Evolutionary conservation across 2,329 filamentous ascomycete genomes (phyloP).

Genomic region (Fusarium denticulatum): DNA sequence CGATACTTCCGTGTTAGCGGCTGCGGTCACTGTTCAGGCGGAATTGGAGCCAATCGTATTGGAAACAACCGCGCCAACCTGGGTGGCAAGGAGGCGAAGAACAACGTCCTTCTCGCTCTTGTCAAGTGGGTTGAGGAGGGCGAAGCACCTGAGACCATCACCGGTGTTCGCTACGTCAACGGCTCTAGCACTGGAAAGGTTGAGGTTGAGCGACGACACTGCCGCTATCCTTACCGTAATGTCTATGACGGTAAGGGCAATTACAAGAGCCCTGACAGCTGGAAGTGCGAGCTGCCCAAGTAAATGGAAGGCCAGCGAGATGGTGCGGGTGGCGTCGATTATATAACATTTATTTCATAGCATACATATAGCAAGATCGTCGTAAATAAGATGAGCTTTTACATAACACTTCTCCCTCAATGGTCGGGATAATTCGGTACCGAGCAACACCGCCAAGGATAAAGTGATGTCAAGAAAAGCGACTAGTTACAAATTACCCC

Average conservation of each 20-base stretch:
- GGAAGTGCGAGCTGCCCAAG: slow-evolving; percentile 12
- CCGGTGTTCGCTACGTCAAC: slow-evolving; percentile 45
- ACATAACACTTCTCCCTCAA: neutral
- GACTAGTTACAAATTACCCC: neutral
- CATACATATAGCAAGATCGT: neutral
- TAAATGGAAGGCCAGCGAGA: neutral
- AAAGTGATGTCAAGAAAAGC: slow-evolving; percentile 18
- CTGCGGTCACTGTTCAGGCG: slow-evolving; percentile 61
- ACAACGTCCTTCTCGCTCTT: slow-evolving; percentile 59
- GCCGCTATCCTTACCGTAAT: slow-evolving; percentile 24
- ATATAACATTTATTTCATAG: slow-evolving; percentile 10
- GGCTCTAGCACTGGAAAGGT: slow-evolving; percentile 8
- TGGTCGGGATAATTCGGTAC: neutral
- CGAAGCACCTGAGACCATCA: slow-evolving; percentile 53
- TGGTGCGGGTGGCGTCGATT: neutral
- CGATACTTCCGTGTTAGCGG: slow-evolving; percentile 58
- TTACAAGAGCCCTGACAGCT: slow-evolving; percentile 14
- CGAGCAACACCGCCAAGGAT: neutral
- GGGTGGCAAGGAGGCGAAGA: slow-evolving; percentile 44
- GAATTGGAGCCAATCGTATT: slow-evolving; percentile 54
- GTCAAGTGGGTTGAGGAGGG: slow-evolving; percentile 60
- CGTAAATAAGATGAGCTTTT: slow-evolving; percentile 17
- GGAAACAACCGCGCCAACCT: slow-evolving; percentile 41
- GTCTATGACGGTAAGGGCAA: slow-evolving; percentile 2
- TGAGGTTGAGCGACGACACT: slow-evolving; percentile 30